These are phyloP conservation scores for Saitozyma podzolica DNA, from an alignment of 768 basidiomycete species.

Conservation along the genomic window DNA sequence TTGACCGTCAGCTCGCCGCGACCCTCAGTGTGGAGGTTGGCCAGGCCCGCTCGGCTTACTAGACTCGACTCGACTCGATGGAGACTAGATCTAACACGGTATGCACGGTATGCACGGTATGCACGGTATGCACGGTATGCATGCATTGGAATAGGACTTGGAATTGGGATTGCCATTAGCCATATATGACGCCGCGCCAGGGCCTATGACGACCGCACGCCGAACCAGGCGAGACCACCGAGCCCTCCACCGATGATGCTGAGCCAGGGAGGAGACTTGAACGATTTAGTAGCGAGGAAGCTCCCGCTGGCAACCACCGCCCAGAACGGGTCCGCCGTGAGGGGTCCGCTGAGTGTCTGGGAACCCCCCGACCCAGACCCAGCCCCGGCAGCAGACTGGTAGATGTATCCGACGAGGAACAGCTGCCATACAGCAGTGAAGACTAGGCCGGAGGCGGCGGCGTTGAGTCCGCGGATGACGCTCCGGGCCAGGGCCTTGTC, in stretches of 20 bases:
- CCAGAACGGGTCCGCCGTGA: slow-evolving; percentile 58
- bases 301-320: slow-evolving; percentile 55
- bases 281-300: slow-evolving; percentile 57
- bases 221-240: slow-evolving; percentile 58
- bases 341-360: slow-evolving; percentile 31
- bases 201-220: slow-evolving; percentile 55
- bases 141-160: too few species aligned
- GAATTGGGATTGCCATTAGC: too few species aligned
- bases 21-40: slow-evolving; percentile 16
- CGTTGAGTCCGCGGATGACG: slow-evolving; percentile 46
- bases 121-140: too few species aligned
- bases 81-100: too few species aligned
- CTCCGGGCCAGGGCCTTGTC: slow-evolving; percentile 20
- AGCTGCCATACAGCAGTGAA: slow-evolving; percentile 38
- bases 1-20: slow-evolving; percentile 24
- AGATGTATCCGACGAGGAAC: slow-evolving; percentile 28
- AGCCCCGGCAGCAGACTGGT: slow-evolving; percentile 7
- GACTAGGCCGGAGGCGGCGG: slow-evolving; percentile 47
- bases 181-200: slow-evolving; percentile 52
- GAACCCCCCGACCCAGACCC: slow-evolving; percentile 14
- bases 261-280: slow-evolving; percentile 51
- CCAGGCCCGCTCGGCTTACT: slow-evolving; percentile 20
- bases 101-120: too few species aligned
- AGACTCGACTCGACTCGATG: not conserved
- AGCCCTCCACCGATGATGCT: slow-evolving; percentile 56